Conservation (phyloP, 2,329 filamentous ascomycete genomes). For the Colletotrichum phormii region DNA sequence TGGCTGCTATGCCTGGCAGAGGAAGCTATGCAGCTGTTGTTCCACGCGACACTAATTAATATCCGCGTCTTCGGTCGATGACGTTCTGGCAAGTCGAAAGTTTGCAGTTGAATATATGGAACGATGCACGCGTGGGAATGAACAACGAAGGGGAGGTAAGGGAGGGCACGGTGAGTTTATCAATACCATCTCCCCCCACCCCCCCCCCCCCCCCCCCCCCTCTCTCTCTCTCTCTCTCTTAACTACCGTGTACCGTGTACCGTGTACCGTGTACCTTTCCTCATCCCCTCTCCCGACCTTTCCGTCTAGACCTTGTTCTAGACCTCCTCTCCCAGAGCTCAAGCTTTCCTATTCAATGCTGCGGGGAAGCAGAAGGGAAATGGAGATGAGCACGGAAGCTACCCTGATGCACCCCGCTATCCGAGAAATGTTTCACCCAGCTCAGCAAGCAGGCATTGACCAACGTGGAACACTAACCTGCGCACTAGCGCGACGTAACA, state of each 20-base stretch:
- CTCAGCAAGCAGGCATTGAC: constrained; percentile 2
- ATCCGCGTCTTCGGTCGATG: background rate
- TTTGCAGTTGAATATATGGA: background rate
- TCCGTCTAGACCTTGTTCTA: background rate
- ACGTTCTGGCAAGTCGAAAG: background rate
- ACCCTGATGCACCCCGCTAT: constrained; percentile 21
- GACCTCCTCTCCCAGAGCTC: background rate
- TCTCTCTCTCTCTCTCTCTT: background rate
- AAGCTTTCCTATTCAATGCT: constrained; percentile 20
- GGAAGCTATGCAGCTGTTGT: background rate
- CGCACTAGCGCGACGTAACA: background rate
- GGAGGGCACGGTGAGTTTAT: constrained; percentile 21
- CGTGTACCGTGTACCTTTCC: background rate
- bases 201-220: too few relatives aligned
- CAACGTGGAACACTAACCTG: background rate
- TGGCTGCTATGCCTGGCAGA: background rate
- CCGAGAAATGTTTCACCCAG: constrained; percentile 23
- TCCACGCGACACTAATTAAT: background rate
- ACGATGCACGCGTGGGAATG: background rate
- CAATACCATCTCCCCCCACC: background rate
- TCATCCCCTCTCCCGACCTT: background rate
- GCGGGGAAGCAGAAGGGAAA: background rate
- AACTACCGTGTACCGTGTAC: background rate
- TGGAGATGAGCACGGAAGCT: background rate
- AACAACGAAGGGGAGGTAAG: background rate